A percentile compares a stretch with the other conserved stretches of the same genome.
These are phyloP conservation scores for Lepidium campestre DNA, from an alignment of 441 rosid species.

Conservation along the genomic window DNA sequence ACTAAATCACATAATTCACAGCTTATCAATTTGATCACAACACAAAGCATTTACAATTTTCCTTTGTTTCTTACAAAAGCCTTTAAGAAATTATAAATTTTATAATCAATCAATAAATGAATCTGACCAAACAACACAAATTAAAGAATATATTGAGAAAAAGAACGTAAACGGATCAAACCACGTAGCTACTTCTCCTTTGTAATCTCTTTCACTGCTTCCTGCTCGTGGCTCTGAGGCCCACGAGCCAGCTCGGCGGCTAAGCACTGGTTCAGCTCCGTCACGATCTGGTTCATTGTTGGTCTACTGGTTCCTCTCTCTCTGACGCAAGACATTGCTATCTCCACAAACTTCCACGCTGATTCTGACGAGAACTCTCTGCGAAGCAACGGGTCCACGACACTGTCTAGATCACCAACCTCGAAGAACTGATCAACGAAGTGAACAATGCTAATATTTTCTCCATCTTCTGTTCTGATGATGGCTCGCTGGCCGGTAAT, in stretches of 20 bases:
- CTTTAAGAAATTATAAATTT: neutral
- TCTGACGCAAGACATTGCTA: constrained; percentile 45
- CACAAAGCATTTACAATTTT: no score
- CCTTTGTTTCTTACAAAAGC: no score
- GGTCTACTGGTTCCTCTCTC: constrained; percentile 17
- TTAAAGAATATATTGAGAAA: neutral
- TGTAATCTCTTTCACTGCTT: neutral
- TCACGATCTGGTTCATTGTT: constrained; percentile 22
- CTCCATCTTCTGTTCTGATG: constrained; percentile 17
- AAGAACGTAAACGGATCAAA: neutral
- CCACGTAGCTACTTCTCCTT: neutral
- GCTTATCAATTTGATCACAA: neutral
- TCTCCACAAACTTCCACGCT: constrained; percentile 46
- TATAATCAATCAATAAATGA: neutral
- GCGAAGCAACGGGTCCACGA: constrained; percentile 40
- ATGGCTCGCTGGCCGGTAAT: constrained; percentile 45
- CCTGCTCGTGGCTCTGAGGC: neutral
- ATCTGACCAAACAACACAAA: neutral
- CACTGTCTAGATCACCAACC: constrained; percentile 36
- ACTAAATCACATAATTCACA: neutral
- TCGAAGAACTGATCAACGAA: constrained; percentile 38
- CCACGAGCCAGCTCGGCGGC: constrained; percentile 20
- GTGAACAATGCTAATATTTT: constrained; percentile 26
- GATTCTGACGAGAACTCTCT: constrained; percentile 38
- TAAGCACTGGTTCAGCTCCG: constrained; percentile 22